These are phyloP conservation scores for Phlyctochytrium arcticum DNA, from an alignment of 192 early-diverging fungal species.

Conservation along the genomic window DNA sequence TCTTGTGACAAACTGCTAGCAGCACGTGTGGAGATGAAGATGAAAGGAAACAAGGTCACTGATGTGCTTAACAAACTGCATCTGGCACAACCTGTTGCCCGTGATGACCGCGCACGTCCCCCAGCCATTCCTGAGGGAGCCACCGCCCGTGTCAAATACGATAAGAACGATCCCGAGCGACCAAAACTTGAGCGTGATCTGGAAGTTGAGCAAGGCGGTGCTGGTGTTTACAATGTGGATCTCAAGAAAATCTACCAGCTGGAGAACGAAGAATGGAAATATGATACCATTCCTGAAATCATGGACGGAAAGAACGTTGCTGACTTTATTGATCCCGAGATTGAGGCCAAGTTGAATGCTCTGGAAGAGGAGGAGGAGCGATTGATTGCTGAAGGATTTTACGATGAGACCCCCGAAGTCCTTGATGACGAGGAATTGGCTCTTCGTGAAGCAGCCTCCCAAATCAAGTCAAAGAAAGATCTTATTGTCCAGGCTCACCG, in stretches of 20 bases:
- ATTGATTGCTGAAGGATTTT: constrained; percentile 90
- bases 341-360: constrained; percentile 90
- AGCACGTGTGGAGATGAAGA: constrained; percentile 90
- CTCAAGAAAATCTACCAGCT: constrained; percentile 91
- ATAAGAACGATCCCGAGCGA: constrained; percentile 76
- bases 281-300: constrained; percentile 98
- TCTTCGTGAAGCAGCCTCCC: constrained; percentile 70
- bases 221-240: constrained; percentile 95
- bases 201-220: constrained; percentile 84
- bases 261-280: constrained; percentile 84
- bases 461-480: constrained; percentile 82
- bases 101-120: constrained; percentile 76
- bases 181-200: constrained; percentile 83
- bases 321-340: constrained; percentile 97
- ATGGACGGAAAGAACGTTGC: constrained; percentile 98
- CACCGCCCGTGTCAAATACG: constrained; percentile 66
- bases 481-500: constrained; percentile 73
- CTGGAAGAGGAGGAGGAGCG: constrained; percentile 97
- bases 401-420: constrained; percentile 63
- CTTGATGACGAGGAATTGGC: constrained; percentile 78
- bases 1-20: constrained; percentile 93
- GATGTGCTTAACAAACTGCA: constrained; percentile 95
- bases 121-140: constrained; percentile 78
- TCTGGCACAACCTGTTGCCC: constrained; percentile 78
- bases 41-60: constrained; percentile 84